Evolutionary conservation across 2,329 filamentous ascomycete species (phyloP), one percentile per base, ranked within the genome.

Genomic region (Allantophomopsis cytisporea): DNA sequence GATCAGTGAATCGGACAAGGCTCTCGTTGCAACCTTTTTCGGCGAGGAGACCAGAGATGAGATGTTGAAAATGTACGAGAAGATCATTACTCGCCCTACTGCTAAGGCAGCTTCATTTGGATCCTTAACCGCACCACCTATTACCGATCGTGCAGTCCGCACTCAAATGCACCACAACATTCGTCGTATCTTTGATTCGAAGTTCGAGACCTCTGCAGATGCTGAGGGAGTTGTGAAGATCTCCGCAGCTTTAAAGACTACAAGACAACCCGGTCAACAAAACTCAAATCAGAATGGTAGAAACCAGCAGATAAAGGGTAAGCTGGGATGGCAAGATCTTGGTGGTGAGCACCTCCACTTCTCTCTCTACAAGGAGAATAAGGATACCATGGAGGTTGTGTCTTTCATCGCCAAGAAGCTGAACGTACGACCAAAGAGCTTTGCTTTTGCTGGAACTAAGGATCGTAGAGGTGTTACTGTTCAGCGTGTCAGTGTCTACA

Each of bases 301-400:
- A 35, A 47, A 50, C 18, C 46, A 39, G 35, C 43, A 51, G 35
- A 36, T 44, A 16, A 51, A 45, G 49, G 45, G 63, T 35, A 71
- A 69, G 48, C 51, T 72, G 30, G 66, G 63, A 39, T 83, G 77
- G 77, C 63, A 75, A 39, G 76, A 82, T 47, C 63, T 79, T 33
- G 78, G 79, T 30, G 80, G 80, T 7, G 71, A 79, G 42, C 77
- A 78, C 51, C 58, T 84, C n/a, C 80, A 85, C 54, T 84, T 84
- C 52, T 79, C 74, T 1, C 62, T 85, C 31, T 80, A 81, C 64
- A 85, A 85, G 56, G 80, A 83, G 56, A 85, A 85, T 56, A 83
- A 82, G 53, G 80, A 84, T 51, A 84, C 80, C 0, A 83, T 83
- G 79, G 80, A 85, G 51, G 68, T 76, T 1, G 63, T 83, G n/a